These are phyloP conservation scores for Gynostemma pentaphyllum DNA, from an alignment of 306 rosid genomes.

Conservation along the genomic window DNA sequence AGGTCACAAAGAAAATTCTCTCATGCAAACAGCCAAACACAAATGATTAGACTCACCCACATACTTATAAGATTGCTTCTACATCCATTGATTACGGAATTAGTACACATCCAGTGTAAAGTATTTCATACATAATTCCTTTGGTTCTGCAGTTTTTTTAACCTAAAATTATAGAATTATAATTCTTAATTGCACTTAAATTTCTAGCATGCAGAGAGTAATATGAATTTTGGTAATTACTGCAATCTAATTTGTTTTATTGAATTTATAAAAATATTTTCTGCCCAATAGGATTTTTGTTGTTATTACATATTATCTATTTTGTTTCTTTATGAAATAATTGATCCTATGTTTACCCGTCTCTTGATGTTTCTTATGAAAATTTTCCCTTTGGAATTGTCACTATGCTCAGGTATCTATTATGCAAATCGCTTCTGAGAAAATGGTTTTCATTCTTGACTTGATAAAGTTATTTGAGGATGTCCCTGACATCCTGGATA, in stretches of 20 bases:
- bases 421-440: constrained; percentile 86
- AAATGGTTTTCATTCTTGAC: constrained; percentile 61
- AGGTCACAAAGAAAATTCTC: background rate
- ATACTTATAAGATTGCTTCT: background rate
- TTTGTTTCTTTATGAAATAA: background rate
- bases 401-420: constrained; percentile 78
- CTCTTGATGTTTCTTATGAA: background rate
- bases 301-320: background rate
- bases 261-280: background rate
- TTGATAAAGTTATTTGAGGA: constrained; percentile 62
- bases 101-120: background rate
- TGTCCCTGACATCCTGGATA: constrained; percentile 46
- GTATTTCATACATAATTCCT: background rate
- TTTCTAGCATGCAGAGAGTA: background rate
- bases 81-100: background rate
- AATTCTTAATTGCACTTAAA: background rate
- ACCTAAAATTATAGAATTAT: background rate
- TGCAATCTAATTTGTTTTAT: background rate
- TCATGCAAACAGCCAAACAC: background rate
- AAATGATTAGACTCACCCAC: background rate
- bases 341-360: background rate
- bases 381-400: background rate
- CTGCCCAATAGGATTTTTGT: background rate
- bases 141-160: background rate
- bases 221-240: background rate